Percentiles rank a stretch among this genome's conserved stretches.
Conservation (phyloP, 306 rosid genomes). For the Hippophae rhamnoides region DNA sequence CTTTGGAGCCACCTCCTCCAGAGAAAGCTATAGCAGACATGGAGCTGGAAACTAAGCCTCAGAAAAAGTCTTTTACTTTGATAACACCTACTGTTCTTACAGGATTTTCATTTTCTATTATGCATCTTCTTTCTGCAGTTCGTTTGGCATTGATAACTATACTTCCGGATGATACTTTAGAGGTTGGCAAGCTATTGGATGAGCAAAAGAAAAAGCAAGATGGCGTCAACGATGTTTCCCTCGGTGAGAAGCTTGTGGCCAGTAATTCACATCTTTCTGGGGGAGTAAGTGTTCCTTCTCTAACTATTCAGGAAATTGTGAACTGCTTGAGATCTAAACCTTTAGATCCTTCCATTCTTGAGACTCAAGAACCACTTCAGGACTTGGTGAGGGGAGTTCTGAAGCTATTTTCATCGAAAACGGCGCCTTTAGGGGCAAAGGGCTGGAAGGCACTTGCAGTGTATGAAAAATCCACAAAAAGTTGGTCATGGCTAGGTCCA, state of each 20-base stretch:
- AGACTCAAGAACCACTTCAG: slow-evolving; percentile 94
- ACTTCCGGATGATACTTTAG: slow-evolving; percentile 53
- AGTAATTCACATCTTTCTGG: slow-evolving; percentile 35
- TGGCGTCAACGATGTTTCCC: slow-evolving; percentile 28
- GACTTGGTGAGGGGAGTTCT: slow-evolving; percentile 98
- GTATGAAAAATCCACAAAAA: slow-evolving; percentile 65
- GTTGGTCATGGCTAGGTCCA: slow-evolving; percentile 95
- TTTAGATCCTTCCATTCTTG: slow-evolving; percentile 90
- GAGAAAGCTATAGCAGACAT: slow-evolving; percentile 46
- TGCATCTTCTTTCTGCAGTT: slow-evolving; percentile 94
- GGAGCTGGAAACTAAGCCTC: slow-evolving; percentile 79
- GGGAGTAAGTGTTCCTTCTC: slow-evolving; percentile 42
- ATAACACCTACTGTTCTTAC: slow-evolving; percentile 91
- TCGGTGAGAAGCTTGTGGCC: slow-evolving; percentile 31
- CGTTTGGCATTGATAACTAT: slow-evolving; percentile 81
- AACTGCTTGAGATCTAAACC: slow-evolving; percentile 83
- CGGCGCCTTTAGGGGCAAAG: slow-evolving; percentile 94
- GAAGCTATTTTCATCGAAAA: slow-evolving; percentile 87
- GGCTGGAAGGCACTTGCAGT: slow-evolving; percentile 83
- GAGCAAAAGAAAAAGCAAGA: slow-evolving; percentile 39
- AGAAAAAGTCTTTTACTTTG: slow-evolving; percentile 62
- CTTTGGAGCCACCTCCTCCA: slow-evolving; percentile 39
- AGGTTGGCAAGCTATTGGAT: slow-evolving; percentile 36
- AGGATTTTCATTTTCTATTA: slow-evolving; percentile 86
- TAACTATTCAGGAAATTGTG: slow-evolving; percentile 77